Percentiles rank a stretch among this genome's conserved stretches.
These are phyloP conservation scores for Fusarium paranaense DNA, from an alignment of 2,329 filamentous ascomycete species.

Conservation along the genomic window DNA sequence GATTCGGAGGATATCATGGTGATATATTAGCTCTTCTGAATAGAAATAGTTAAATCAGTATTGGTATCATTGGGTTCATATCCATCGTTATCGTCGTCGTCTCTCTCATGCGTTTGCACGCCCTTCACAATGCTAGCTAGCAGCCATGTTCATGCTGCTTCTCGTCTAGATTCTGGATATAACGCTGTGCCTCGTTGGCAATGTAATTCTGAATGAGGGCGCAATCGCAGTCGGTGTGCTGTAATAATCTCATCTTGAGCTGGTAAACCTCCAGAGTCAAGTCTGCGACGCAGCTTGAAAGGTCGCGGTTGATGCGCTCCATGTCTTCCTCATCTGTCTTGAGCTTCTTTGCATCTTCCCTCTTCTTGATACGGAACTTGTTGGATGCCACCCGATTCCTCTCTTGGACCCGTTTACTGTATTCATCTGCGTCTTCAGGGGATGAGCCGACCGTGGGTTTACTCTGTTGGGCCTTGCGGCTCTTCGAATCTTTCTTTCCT, in stretches of 20 bases:
- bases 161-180: constrained; percentile 7
- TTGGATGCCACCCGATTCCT: constrained; percentile 43
- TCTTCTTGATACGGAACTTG: constrained; percentile 41
- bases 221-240: constrained; percentile 41
- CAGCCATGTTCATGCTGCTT: background rate
- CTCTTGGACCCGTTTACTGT: constrained; percentile 9
- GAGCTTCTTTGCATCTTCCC: constrained; percentile 27
- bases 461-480: background rate
- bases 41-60: background rate
- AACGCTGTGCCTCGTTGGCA: constrained; percentile 28
- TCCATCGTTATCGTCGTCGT: background rate
- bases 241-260: constrained; percentile 39
- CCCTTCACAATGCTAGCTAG: background rate
- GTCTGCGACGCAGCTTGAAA: constrained; percentile 16
- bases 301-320: constrained; percentile 24
- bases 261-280: constrained; percentile 34
- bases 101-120: background rate
- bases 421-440: background rate
- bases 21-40: background rate
- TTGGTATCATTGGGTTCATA: background rate
- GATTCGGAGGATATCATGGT: background rate
- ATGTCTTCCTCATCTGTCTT: constrained; percentile 29
- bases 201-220: constrained; percentile 40
- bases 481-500: background rate
- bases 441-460: background rate